Evolutionary conservation across 2,329 filamentous ascomycete genomes (phyloP).

Genomic region (Claviceps lovelessii): DNA sequence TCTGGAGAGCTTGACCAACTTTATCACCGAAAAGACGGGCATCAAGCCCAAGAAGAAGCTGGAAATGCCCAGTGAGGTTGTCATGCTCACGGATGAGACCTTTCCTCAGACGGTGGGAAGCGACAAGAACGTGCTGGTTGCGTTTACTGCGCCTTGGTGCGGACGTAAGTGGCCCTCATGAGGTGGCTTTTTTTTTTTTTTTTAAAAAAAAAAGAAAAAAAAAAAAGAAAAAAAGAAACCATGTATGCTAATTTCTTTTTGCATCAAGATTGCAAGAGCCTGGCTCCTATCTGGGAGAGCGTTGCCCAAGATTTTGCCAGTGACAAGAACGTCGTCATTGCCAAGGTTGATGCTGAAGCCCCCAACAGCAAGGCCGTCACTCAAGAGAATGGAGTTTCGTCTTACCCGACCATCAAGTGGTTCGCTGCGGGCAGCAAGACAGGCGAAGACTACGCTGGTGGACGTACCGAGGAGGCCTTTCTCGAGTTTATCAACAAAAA

Average conservation of each 20-base stretch:
- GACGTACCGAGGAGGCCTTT: slow-evolving; percentile 62
- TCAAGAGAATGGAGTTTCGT: slow-evolving; percentile 60
- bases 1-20: slow-evolving; percentile 67
- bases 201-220: too few relatives aligned
- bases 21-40: slow-evolving; percentile 77
- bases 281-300: slow-evolving; percentile 82
- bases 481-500: slow-evolving; percentile 77
- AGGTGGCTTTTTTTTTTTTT: too few relatives aligned
- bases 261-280: slow-evolving; percentile 75
- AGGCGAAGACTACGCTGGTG: slow-evolving; percentile 56
- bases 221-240: not conserved
- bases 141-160: slow-evolving; percentile 97
- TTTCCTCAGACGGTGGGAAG: slow-evolving; percentile 68
- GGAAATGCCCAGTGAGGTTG: slow-evolving; percentile 58
- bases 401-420: slow-evolving; percentile 96
- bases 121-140: slow-evolving; percentile 82
- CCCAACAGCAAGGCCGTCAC: slow-evolving; percentile 70
- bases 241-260: not conserved
- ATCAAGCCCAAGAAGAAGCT: slow-evolving; percentile 65
- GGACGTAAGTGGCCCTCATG: slow-evolving; percentile 58
- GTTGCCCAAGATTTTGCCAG: slow-evolving; percentile 67
- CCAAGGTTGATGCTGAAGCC: slow-evolving; percentile 89
- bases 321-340: slow-evolving; percentile 69
- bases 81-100: slow-evolving; percentile 63
- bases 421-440: slow-evolving; percentile 75